phyloP scores from a whole-genome alignment of 2,329 filamentous ascomycete genomes.

The Apiospora kogelbergensis region DNA sequence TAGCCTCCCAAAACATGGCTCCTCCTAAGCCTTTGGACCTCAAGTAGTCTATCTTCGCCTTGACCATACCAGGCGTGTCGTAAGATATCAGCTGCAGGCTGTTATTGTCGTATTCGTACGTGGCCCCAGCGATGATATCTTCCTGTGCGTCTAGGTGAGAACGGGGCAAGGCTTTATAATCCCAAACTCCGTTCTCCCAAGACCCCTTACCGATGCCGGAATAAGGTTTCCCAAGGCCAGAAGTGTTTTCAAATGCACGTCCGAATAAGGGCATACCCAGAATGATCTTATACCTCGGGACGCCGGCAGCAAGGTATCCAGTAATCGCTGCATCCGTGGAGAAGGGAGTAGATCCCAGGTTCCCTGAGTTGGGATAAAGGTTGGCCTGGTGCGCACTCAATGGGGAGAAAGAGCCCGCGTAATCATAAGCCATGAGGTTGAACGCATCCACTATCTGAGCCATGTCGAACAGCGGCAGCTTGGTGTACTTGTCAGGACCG shows the following conservation, averaged over 20 bases:
- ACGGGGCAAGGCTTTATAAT: slow-evolving; percentile 70
- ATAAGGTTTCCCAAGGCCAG: slow-evolving; percentile 64
- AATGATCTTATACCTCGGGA: slow-evolving; percentile 66
- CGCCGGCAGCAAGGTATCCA: slow-evolving; percentile 63
- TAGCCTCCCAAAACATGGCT: slow-evolving; percentile 85
- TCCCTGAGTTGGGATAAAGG: slow-evolving; percentile 54
- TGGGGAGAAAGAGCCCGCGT: background rate
- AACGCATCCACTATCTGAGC: slow-evolving; percentile 7
- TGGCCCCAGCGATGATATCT: slow-evolving; percentile 59
- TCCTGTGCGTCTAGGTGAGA: slow-evolving; percentile 53
- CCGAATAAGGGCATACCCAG: slow-evolving; percentile 83
- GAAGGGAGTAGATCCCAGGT: slow-evolving; percentile 65
- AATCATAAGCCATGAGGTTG: slow-evolving; percentile 8
- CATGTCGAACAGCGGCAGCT: background rate
- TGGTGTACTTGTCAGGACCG: slow-evolving; percentile 44
- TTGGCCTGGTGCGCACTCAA: slow-evolving; percentile 69
- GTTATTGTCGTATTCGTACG: slow-evolving; percentile 67
- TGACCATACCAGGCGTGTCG: slow-evolving; percentile 61
- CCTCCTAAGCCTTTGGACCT: slow-evolving; percentile 64
- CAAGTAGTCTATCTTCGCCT: slow-evolving; percentile 66
- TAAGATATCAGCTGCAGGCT: slow-evolving; percentile 67
- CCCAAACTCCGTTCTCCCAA: slow-evolving; percentile 76
- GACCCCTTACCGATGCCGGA: slow-evolving; percentile 65
- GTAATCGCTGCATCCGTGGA: slow-evolving; percentile 64
- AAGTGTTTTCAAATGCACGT: slow-evolving; percentile 62